Evolutionary conservation across 805 yeast genomes (phyloP).

Genomic region (Kuraishia ogatae): DNA sequence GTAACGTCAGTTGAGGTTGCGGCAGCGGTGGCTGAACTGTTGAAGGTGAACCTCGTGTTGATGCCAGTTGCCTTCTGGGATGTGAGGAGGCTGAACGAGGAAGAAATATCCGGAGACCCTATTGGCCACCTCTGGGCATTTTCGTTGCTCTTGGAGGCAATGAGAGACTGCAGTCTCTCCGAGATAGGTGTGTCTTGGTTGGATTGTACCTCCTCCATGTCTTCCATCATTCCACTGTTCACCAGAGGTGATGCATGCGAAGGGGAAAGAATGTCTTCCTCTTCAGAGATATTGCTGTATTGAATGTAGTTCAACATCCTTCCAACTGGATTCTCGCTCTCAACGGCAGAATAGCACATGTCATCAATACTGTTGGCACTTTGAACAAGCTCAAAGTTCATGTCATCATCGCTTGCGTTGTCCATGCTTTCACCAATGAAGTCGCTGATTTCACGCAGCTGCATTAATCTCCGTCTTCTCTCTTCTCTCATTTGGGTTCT

Average conservation of each 20-base stretch:
- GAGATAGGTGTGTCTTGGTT: background rate
- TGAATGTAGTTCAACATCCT: background rate
- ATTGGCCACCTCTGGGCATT: background rate
- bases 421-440: background rate
- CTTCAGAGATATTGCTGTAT: background rate
- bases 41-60: background rate
- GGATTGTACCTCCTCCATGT: background rate
- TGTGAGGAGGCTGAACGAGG: background rate
- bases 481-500: background rate
- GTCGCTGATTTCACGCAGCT: background rate
- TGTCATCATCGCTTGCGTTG: background rate
- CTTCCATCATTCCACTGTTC: background rate
- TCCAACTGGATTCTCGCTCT: background rate
- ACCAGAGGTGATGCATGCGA: background rate
- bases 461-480: conserved; percentile 1
- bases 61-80: background rate
- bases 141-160: background rate
- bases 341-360: background rate
- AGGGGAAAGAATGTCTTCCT: background rate
- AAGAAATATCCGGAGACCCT: background rate
- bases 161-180: background rate
- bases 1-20: background rate
- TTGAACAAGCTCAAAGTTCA: background rate
- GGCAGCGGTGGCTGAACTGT: background rate
- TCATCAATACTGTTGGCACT: background rate